Evolutionary conservation across 2,329 filamentous ascomycete genomes (phyloP).

Genomic region (Zopfia rhizophila): DNA sequence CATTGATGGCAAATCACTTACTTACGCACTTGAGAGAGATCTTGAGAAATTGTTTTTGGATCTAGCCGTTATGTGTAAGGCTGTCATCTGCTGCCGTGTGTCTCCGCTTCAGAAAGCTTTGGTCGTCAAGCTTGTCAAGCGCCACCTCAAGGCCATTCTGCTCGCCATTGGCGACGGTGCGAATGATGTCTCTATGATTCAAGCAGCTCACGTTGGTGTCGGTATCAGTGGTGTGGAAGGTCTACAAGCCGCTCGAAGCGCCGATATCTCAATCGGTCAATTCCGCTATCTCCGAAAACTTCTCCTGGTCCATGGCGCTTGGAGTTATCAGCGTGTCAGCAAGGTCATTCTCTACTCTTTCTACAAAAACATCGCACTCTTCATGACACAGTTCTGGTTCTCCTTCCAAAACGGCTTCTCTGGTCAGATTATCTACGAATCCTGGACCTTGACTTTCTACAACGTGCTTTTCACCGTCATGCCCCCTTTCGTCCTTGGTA

Average conservation of each 20-base stretch:
- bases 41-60: slow-evolving; percentile 94
- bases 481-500: slow-evolving; percentile 92
- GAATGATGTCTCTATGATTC: slow-evolving; percentile 99
- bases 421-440: slow-evolving; percentile 97
- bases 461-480: slow-evolving; percentile 98
- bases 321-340: slow-evolving; percentile 97
- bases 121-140: slow-evolving; percentile 97
- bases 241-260: slow-evolving; percentile 93
- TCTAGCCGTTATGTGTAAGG: slow-evolving; percentile 94
- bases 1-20: slow-evolving; percentile 96
- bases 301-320: slow-evolving; percentile 92
- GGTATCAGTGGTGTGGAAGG: slow-evolving; percentile 98
- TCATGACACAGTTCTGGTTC: slow-evolving; percentile 99
- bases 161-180: slow-evolving; percentile 97
- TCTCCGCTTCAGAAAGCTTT: slow-evolving; percentile 96
- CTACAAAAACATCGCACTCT: slow-evolving; percentile 98
- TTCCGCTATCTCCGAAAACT: slow-evolving; percentile 96
- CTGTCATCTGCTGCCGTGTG: slow-evolving; percentile 97
- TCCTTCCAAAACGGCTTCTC: slow-evolving; percentile 99
- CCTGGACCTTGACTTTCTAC: slow-evolving; percentile 99
- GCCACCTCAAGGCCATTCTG: slow-evolving; percentile 88
- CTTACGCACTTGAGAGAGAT: slow-evolving; percentile 91
- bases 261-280: slow-evolving; percentile 94
- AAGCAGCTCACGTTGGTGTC: slow-evolving; percentile 96
- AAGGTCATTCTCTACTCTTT: slow-evolving; percentile 98